Base-by-base conservation (phyloP, 352 stramenopile species). In the Phytopythium boreale region DNA sequence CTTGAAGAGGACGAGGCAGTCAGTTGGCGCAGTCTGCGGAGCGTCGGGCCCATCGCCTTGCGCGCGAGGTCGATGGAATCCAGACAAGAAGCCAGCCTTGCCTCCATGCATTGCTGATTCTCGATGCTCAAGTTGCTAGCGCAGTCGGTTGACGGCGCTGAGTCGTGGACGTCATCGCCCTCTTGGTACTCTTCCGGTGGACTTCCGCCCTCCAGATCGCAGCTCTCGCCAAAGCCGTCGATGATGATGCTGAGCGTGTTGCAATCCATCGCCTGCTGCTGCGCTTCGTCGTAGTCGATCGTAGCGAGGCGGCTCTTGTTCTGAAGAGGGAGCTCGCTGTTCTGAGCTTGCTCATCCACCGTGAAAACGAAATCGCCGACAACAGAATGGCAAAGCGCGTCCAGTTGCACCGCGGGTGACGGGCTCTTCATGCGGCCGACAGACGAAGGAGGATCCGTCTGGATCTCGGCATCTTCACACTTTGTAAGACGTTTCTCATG, bases 1-100 rank as follows among this genome's bases (percentile, higher is more conserved):
- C 3, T 17, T 11, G 49, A 15, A 15, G 49, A 14, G 11, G 22
- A 37, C 9, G 15, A 37, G 24, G 24, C 49, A 14, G 22, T 43
- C 17, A 55, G 31, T n/a, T 59, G 41, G 17, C 53, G 55, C 46
- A 84, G 41, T 19, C 66, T 70, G 43, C 64, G 64, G 39, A 76
- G 53, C 6, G 74, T 68, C 15, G 76, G 76, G 1, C 76, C 76
- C 55, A 85, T 70, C 8, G 62, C 47, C 63, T 77, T 77, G 51
- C 76, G 56, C 3, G 72, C 72, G 49, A 81, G 77, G 47, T 85
- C 76, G 47, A 83, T 76, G 5, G 75, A 78, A 36, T 81, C 74
- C 3, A 83, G 53, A 60, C 76, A 85, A 11, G 71, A 57, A 15
- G 72, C 69, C 37, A 85, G 53, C 19, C 68, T 64, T 15, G 57